Base-by-base conservation (phyloP, 1,284 basidiomycete species). In the Wallemia ichthyophaga region DNA sequence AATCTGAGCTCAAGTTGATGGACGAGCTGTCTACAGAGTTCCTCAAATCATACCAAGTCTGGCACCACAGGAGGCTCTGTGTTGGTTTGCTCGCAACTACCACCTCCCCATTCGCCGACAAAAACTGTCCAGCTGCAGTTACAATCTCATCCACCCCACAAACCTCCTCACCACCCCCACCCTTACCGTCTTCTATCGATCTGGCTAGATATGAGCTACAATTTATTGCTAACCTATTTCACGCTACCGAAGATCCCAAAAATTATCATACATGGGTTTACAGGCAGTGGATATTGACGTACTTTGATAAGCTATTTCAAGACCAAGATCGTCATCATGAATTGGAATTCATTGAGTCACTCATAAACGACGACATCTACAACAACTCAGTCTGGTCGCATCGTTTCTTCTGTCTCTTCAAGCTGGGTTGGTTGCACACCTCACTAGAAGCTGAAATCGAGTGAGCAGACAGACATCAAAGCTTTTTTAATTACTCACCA, bases 301-400 rank as follows among this genome's bases (percentile, higher is more conserved):
- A 82, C 67, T 86, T 86, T 70, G 69, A 65, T 21, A 61, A 32
- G 55, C 64, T 64, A 28, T 64, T 70, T 27, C 59, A 66, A 1
- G 76, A 80, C 63, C 73, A 78, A 57, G 75, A 78, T 37, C 95
- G 91, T 89, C 70, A 67, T 0, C 76, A 74, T 15, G 92, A 96
- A 70, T 71, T 83, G 21, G 74, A 74, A 25, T 94, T 85, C 69
- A 77, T 84, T 58, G 82, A 89, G 62, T 67, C 70, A 60, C 76
- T 95, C 73, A 69, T 96, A 25, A 72, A 73, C 3, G 70, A 75
- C 24, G 92, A 99, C 69, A 74, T 92, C 33, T 72, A 91, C 65
- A 99, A 98, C 69, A 99, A 99, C 67, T 91, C 85, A 53, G 94
- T 86, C 17, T 99, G 92, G 92, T 87, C 92, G 67, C 94, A 96